Evolutionary conservation across 2,329 filamentous ascomycete genomes (phyloP), one percentile per base, ranked within the genome.

Genomic region (Pseudocercospora vitis): DNA sequence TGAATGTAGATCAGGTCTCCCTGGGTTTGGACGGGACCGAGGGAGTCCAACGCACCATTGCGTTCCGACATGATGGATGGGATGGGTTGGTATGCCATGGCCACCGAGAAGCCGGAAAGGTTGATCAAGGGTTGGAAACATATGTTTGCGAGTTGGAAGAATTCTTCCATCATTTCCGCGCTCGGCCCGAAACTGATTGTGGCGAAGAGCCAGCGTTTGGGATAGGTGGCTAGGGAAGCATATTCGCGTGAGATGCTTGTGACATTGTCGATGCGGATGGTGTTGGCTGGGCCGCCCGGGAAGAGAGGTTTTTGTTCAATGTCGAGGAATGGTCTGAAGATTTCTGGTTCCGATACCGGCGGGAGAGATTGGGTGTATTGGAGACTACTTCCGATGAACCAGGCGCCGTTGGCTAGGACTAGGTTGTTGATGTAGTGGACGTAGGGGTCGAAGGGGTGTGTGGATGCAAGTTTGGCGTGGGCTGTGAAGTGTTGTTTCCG

Each of bases 281-380:
- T 62, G 48, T 62, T 58, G 9, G 52, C 39, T 9, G 59, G 59
- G 11, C 39, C 53, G 3, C 57, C 57, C 3, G 59, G 59, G 29
- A 60, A 56, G 29, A 58, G 47, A 16, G 59, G 54, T 12, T 55
- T 53, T 14, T 52, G 52, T 11, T 49, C 35, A 5, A 57, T 49
- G 18, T 55, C 44, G 4, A 53, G 39, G 26, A 62, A 53, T 8
- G 53, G 46, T 39, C 57, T 58, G 47, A 62, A 60, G 6, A 58
- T 50, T 32, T 58, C 51, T 24, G 59, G 59, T 19, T 46, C 47
- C 1, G 51, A 11, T 5, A 49, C 51, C 3, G 58, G 53, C 16
- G 60, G 60, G 28, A 61, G 48, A 44, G 52, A 58, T 29, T 61
- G 57, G 21, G 63, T 61, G 32, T 65, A 66, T 28, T 66, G 62